Evolutionary conservation across 2,329 filamentous ascomycete species (phyloP), one percentile per base, ranked within the genome.

Genomic region (Achaetomium macrosporum): DNA sequence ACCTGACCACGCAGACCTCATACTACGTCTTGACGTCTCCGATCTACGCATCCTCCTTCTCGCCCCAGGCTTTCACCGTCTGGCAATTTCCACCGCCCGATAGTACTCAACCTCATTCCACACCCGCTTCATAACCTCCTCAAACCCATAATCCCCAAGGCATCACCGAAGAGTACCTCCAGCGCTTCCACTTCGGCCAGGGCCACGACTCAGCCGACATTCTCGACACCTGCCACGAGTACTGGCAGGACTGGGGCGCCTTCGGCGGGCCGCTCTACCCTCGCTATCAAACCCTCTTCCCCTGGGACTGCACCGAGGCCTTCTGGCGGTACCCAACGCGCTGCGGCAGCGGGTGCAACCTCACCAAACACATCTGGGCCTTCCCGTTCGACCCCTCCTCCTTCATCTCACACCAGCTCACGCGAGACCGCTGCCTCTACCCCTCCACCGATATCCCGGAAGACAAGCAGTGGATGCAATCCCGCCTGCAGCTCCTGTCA

Each of bases 231-330:
- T 67, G 69, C 11, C 64, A 68, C 50, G 72, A 75, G 60, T 76
- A 75, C 54, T 76, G 73, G 73, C 63, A 70, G 50, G 72, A 75
- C 57, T 75, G 72, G 71, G 72, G 68, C 5, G 66, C 64, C 8
- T 73, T 75, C 50, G 67, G 63, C 1, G 63, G 61, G 3, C 66
- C 64, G 0, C 54, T 73, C 0, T 75, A 75, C 57, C 60, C 25
- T 4, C 25, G 53, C 9, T 68, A 73, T 43, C 71, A 73, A 48
- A 65, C 70, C 47, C 42, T 73, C 15, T 76, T 75, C 43, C 73
- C 71, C 0, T 76, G 72, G 72, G 73, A 76, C 52, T 76, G 73
- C 58, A 75, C 72, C 4, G 71, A 74, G 54, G 73, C 72, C 33
- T 56, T 44, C 49, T 30, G 42, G 19, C 44, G 46, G 1, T 74